These are phyloP conservation scores for Neofusicoccum laricinum DNA, from an alignment of 2,329 filamentous ascomycete genomes.

Conservation along the genomic window DNA sequence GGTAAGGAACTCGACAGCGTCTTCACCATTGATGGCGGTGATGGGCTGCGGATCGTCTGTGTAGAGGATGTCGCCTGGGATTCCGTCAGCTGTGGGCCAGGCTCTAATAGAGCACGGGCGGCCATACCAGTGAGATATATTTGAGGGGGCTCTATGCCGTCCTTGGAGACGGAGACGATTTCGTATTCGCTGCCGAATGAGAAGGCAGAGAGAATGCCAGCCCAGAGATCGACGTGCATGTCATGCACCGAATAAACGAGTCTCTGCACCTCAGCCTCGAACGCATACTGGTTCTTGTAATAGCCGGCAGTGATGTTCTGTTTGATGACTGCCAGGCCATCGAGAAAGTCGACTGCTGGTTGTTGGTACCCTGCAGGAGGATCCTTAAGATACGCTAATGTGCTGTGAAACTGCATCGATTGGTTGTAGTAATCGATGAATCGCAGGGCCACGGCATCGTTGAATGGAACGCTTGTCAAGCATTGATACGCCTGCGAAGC, in stretches of 20 bases:
- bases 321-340: constrained; percentile 28
- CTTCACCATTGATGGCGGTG: constrained; percentile 26
- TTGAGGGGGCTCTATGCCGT: constrained; percentile 27
- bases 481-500: constrained; percentile 38
- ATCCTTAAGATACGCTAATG: constrained; percentile 40
- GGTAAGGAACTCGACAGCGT: constrained; percentile 26
- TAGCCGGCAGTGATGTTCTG: constrained; percentile 22
- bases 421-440: constrained; percentile 47
- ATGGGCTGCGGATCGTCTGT: constrained; percentile 19
- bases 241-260: constrained; percentile 32
- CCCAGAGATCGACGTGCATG: constrained; percentile 27
- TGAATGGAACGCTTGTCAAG: constrained; percentile 46
- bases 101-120: constrained; percentile 15
- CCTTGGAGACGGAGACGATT: constrained; percentile 25
- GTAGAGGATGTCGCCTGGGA: constrained; percentile 22
- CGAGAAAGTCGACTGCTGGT: constrained; percentile 34
- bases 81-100: neutral
- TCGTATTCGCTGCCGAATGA: constrained; percentile 25
- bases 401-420: constrained; percentile 46
- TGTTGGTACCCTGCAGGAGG: constrained; percentile 43
- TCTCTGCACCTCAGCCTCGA: constrained; percentile 36
- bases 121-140: constrained; percentile 30
- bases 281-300: constrained; percentile 39
- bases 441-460: constrained; percentile 40
- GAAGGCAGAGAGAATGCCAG: constrained; percentile 28